Base-by-base conservation (phyloP, 176 grass and related monocot genomes). In the Carex parvula region DNA sequence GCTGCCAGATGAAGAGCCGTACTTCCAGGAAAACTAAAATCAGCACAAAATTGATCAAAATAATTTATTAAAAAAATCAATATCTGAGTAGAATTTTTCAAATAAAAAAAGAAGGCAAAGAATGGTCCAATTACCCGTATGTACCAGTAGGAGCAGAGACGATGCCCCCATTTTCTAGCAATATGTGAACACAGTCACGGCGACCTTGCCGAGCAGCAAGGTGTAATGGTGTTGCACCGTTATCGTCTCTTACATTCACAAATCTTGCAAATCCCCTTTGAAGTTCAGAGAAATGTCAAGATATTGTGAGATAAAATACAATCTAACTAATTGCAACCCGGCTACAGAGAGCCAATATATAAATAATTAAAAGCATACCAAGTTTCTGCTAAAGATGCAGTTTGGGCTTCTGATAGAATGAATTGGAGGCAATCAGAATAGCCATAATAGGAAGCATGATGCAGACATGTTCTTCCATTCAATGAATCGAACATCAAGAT, bases 401-500 rank as follows among this genome's bases (percentile, higher is more conserved):
- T 89, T 87, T 89, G 92, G 57, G 97, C 97, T 59, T 91, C 91
- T 41, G 90, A 92, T 58, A 99, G 88, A 92, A 99, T 91, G 67
- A 90, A 66, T 74, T 89, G 90, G 78, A 99, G 88, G 87, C 93
- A 91, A 82, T 96, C 97, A 4, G 97, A 87, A 88, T 96, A 93
- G 30, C 97, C 97, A 82, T 96, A 96, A 83, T 92, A 94, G 12
- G 97, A 87, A 68, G 97, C 93, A 86, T 96, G 84, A 87, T 99
- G 97, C 84, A 99, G 88, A 89, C 97, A 96, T 81, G 97, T 99
- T 88, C 97, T 91, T 67, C 97, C 90, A 67, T 96, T 90, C 78
- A 91, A 80, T 55, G 97, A 94, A 87, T 99, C 97, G 84, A 99
- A 99, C 97, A 99, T 95, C 91, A 99, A 91, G 79, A 99, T 96